Evolutionary conservation across 1,284 basidiomycete genomes (phyloP).

Genomic region (Phylloboletellus chloephorus): DNA sequence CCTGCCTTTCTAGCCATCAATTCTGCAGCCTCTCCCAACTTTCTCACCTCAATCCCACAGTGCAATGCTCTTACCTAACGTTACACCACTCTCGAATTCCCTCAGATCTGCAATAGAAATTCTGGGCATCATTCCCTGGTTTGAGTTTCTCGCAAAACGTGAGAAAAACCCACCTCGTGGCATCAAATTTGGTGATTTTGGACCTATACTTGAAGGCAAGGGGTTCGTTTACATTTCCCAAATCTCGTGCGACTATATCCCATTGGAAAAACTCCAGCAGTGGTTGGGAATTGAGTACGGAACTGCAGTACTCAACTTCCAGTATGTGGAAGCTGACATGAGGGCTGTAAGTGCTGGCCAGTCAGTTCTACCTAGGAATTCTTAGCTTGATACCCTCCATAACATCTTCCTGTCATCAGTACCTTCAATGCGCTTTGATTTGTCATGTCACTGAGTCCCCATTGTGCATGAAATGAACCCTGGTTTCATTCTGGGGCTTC

Average conservation of each 20-base stretch:
- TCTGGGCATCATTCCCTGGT: neutral
- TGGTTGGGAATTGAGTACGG: neutral
- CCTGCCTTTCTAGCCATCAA: too few species aligned
- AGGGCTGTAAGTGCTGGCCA: too few species aligned
- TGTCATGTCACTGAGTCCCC: too few species aligned
- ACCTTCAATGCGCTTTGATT: too few species aligned
- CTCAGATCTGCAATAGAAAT: neutral
- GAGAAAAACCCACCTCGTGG: neutral
- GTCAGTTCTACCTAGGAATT: too few species aligned
- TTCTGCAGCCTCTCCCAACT: too few species aligned
- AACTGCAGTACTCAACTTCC: conserved; percentile 1
- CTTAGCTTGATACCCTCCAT: too few species aligned
- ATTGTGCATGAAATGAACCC: too few species aligned
- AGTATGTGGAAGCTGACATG: neutral
- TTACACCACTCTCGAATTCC: too few species aligned
- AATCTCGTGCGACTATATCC: neutral
- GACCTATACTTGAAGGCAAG: neutral
- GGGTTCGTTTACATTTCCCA: neutral
- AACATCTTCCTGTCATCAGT: too few species aligned
- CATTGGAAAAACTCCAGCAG: neutral
- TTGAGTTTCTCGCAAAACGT: neutral
- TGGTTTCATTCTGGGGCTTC: too few species aligned
- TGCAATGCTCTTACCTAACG: too few species aligned
- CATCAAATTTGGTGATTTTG: neutral
- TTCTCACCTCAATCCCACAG: neutral